Evolutionary conservation across 176 grass and related monocot genomes (phyloP).

Genomic region (Rhynchospora pubera): DNA sequence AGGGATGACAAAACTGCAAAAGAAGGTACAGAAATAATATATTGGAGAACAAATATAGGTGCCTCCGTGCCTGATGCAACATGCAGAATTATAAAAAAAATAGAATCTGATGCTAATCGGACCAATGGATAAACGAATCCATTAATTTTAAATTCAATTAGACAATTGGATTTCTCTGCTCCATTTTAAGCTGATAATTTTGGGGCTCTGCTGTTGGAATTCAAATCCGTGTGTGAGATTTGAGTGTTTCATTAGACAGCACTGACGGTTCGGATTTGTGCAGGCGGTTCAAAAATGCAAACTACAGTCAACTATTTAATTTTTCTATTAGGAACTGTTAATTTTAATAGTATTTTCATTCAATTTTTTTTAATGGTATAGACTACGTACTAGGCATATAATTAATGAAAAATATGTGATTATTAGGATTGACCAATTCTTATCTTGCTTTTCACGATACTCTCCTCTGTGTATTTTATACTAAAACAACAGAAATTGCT

Average conservation of each 20-base stretch:
- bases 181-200: too few species aligned
- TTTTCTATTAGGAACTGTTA: background rate
- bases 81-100: too few species aligned
- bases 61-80: too few species aligned
- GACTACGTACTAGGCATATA: background rate
- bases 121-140: background rate
- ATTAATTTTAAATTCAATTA: too few species aligned
- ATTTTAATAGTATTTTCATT: background rate
- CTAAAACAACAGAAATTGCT: background rate
- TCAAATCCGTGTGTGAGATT: background rate
- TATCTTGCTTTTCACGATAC: background rate
- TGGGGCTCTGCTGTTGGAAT: background rate
- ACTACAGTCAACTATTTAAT: background rate
- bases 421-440: background rate
- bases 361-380: too few species aligned
- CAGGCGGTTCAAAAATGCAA: background rate
- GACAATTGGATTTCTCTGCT: too few species aligned
- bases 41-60: too few species aligned
- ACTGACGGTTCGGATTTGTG: background rate
- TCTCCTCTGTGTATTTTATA: background rate
- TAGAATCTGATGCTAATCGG: too few species aligned
- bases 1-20: too few species aligned
- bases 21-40: too few species aligned
- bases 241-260: background rate
- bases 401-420: background rate